Conservation (phyloP, 345 rosid genomes). For the Arabis alpina region DNA sequence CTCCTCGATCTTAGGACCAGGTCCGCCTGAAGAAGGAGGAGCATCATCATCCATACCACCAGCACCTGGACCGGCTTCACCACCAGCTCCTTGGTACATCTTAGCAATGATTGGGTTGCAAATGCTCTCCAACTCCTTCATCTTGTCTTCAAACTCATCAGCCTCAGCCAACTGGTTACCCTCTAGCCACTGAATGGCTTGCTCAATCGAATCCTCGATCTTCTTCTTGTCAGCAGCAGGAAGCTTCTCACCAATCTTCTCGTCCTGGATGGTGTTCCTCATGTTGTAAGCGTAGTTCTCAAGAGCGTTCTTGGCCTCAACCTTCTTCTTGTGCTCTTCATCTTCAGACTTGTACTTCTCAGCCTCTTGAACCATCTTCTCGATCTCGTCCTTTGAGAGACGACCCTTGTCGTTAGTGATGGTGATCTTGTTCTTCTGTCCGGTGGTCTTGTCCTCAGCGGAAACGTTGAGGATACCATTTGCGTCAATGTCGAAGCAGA, state of each 20-base stretch:
- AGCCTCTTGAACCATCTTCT: constrained; percentile 82
- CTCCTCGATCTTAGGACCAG: constrained; percentile 69
- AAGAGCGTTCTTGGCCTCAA: constrained; percentile 71
- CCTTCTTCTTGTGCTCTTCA: constrained; percentile 82
- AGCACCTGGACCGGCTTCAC: constrained; percentile 53
- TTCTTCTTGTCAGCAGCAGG: constrained; percentile 64
- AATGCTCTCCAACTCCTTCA: constrained; percentile 83
- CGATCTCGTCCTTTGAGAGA: constrained; percentile 67
- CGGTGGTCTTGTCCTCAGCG: constrained; percentile 80
- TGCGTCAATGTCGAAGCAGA: constrained; percentile 81
- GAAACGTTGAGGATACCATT: constrained; percentile 82
- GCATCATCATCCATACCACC: constrained; percentile 48
- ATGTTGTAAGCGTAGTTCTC: constrained; percentile 78
- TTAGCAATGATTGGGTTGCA: constrained; percentile 86
- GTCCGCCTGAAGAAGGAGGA: constrained; percentile 52
- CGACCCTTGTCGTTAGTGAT: constrained; percentile 84
- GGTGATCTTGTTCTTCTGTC: constrained; percentile 83
- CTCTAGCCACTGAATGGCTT: constrained; percentile 73
- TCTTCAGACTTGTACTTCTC: constrained; percentile 82
- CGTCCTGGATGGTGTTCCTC: constrained; percentile 75
- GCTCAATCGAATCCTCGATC: constrained; percentile 64
- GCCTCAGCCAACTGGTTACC: constrained; percentile 77
- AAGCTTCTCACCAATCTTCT: constrained; percentile 71
- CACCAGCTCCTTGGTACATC: constrained; percentile 80
- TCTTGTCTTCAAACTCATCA: constrained; percentile 78